A percentile compares a stretch with the other conserved stretches of the same genome.
Evolutionary conservation across 164 flowering plant species (phyloP).

Genomic region (Berberis thunbergii): DNA sequence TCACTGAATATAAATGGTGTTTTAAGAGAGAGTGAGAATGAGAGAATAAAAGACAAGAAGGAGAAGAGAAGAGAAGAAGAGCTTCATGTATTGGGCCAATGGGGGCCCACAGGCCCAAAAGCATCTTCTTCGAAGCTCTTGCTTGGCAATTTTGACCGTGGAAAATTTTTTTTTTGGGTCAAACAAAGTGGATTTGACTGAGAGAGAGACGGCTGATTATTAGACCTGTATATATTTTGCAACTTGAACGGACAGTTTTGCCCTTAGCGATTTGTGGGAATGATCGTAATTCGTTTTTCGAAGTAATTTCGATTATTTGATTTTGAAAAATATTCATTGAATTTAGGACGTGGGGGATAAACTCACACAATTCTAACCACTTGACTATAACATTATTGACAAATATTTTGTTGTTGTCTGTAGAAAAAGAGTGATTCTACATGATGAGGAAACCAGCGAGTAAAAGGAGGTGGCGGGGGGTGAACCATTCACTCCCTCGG

Average conservation of each 20-base stretch:
- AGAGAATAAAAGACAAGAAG: neutral
- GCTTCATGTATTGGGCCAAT: neutral
- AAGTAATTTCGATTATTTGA: neutral
- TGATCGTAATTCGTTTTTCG: neutral
- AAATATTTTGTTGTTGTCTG: no score
- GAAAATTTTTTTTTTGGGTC: slow-evolving; percentile 34
- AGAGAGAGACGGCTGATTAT: slow-evolving; percentile 12
- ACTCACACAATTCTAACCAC: no score
- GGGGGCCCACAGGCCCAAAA: neutral
- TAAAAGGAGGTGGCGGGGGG: no score
- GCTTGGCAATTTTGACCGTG: slow-evolving; percentile 39
- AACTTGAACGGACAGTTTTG: neutral
- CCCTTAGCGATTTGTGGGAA: neutral
- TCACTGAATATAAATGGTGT: no score
- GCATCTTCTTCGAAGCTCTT: slow-evolving; percentile 32
- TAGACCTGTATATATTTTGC: neutral
- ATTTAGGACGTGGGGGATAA: no score
- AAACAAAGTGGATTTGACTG: slow-evolving; percentile 52
- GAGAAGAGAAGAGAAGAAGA: neutral
- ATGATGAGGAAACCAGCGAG: no score
- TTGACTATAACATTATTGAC: no score
- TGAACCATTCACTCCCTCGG: no score
- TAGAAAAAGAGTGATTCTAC: no score
- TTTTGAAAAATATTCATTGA: neutral
- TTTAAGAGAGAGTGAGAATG: slow-evolving; percentile 6